phyloP scores from a whole-genome alignment of 129 eudicot genomes.

The Glebionis coronaria region DNA sequence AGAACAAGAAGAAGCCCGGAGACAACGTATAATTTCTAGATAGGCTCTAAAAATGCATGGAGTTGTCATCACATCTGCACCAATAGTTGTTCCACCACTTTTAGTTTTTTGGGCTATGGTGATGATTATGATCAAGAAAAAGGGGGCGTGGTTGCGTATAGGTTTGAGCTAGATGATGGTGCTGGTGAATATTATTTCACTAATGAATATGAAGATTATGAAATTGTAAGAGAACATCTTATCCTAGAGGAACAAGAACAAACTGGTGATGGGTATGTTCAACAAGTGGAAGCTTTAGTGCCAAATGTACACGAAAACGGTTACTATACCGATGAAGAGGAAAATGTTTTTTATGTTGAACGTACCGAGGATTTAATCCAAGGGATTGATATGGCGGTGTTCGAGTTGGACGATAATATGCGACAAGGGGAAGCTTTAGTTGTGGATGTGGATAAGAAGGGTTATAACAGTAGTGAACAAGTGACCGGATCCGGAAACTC shows the following conservation, averaged over 20 bases:
- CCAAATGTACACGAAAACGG: constrained; percentile 3
- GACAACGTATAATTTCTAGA: constrained; percentile 71
- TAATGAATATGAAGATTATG: background rate
- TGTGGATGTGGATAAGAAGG: background rate
- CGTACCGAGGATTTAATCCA: too few species aligned
- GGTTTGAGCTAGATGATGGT: constrained; percentile 18
- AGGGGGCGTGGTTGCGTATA: background rate
- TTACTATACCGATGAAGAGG: background rate
- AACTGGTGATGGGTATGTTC: background rate
- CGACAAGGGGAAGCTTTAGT: background rate
- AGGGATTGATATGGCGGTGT: constrained; percentile 6
- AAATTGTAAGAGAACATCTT: background rate
- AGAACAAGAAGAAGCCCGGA: constrained; percentile 82
- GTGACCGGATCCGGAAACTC: too few species aligned
- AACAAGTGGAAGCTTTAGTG: constrained; percentile 6
- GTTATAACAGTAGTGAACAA: background rate
- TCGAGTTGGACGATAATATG: background rate
- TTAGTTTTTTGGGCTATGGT: constrained; percentile 50
- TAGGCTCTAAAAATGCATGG: constrained; percentile 81
- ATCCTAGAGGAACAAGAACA: constrained; percentile 9
- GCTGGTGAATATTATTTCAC: constrained; percentile 8
- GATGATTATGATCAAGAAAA: constrained; percentile 27
- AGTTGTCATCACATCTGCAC: too few species aligned
- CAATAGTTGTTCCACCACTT: constrained; percentile 79
- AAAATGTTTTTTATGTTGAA: background rate